These are phyloP conservation scores for Aureobasidium leucospermi DNA, from an alignment of 2,329 filamentous ascomycete genomes.

Conservation along the genomic window DNA sequence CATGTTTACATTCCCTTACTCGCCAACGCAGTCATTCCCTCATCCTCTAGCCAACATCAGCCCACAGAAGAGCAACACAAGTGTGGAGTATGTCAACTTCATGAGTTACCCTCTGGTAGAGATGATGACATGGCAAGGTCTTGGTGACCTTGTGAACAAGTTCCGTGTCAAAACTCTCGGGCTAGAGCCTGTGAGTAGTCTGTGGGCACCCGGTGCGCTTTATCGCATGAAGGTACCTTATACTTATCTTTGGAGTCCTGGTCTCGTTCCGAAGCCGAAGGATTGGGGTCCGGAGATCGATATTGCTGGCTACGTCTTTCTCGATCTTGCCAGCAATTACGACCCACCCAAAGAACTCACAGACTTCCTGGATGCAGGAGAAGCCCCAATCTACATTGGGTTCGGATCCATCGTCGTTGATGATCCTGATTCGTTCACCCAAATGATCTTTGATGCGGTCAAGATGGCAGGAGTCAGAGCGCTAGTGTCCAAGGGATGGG, in stretches of 20 bases:
- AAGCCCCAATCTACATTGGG: constrained; percentile 63
- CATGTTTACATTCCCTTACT: constrained; percentile 58
- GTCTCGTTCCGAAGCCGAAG: constrained; percentile 37
- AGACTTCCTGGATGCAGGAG: constrained; percentile 49
- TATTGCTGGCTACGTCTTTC: constrained; percentile 29
- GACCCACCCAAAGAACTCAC: constrained; percentile 27
- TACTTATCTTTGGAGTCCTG: constrained; percentile 52
- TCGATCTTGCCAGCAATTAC: constrained; percentile 29
- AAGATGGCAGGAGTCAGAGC: constrained; percentile 59
- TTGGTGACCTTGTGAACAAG: constrained; percentile 70
- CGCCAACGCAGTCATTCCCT: constrained; percentile 66
- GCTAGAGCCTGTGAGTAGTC: constrained; percentile 64
- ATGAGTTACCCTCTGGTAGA: constrained; percentile 75
- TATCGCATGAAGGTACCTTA: constrained; percentile 68
- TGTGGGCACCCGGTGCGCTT: constrained; percentile 69
- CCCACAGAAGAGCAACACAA: constrained; percentile 45
- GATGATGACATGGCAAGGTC: constrained; percentile 59
- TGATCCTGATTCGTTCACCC: constrained; percentile 59
- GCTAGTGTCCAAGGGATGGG: constrained; percentile 69
- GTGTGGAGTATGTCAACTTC: constrained; percentile 69
- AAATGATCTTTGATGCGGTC: constrained; percentile 65
- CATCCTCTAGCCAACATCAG: constrained; percentile 73
- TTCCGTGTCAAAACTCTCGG: constrained; percentile 63
- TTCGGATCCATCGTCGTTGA: constrained; percentile 73
- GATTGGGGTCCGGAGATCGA: constrained; percentile 35